A percentile compares a stretch with the other conserved stretches of the same genome.
Evolutionary conservation across 345 rosid species (phyloP).

Genomic region (Hibiscus mutabilis): DNA sequence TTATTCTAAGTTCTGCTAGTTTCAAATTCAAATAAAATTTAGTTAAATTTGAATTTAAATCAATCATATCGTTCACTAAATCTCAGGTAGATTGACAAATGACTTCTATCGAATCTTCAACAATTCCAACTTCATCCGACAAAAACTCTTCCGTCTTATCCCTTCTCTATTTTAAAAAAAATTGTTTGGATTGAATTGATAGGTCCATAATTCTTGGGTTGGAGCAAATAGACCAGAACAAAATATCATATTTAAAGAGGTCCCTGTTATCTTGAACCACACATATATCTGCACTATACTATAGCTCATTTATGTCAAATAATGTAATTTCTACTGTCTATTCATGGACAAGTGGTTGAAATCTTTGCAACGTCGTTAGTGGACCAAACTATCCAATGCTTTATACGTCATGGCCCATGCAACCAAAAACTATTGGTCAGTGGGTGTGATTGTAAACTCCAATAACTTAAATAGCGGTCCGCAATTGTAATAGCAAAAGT

Average conservation of each 20-base stretch:
- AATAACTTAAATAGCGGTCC: no score
- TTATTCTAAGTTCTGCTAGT: no score
- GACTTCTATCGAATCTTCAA: no score
- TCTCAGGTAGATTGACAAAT: no score
- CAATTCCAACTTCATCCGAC: no score
- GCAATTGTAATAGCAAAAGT: background rate
- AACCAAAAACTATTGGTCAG: background rate
- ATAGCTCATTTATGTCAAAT: background rate
- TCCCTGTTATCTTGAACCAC: constrained; percentile 1
- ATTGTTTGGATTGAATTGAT: no score
- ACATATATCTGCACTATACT: background rate
- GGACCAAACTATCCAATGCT: background rate
- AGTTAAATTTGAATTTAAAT: no score
- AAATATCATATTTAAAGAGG: background rate
- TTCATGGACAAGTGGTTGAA: background rate
- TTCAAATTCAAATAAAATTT: no score
- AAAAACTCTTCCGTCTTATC: no score
- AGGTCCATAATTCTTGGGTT: background rate
- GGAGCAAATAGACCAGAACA: background rate
- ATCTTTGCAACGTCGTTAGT: background rate
- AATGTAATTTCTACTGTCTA: background rate
- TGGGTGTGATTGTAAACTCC: background rate
- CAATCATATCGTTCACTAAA: no score
- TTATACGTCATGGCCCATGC: background rate
- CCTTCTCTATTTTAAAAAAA: background rate